Evolutionary conservation across 2,329 filamentous ascomycete genomes (phyloP), one percentile per base, ranked within the genome.

Genomic region (Chaetomiaceae sp.): DNA sequence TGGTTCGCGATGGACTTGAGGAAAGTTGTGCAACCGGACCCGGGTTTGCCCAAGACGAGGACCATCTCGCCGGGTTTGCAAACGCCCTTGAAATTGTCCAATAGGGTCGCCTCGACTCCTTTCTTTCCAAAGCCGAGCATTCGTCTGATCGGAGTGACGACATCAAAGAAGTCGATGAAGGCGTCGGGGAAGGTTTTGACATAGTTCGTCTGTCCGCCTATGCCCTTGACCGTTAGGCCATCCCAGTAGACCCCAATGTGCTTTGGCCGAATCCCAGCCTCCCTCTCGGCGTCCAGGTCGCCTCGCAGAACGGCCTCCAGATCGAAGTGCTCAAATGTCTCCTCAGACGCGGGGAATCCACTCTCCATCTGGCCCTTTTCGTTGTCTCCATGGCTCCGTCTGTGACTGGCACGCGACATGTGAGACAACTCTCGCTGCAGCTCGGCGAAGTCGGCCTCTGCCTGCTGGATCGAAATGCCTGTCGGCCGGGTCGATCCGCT

Each of bases 61-160:
- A 92, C 80, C 90, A 96, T 95, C 74, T 96, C 90, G 1, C 90
- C 91, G 0, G 89, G 87, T 58, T 85, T 84, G 52, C 83, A 81
- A 1, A 87, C 77, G 29, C 86, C 87, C 47, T 75, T 77, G 71
- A 91, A 94, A 58, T 80, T 75, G 56, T 89, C 78, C 21, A 95
- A 71, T 41, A 95, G 84, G 5, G 89, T 85, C 36, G 85, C 80
- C 66, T 95, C 86, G 29, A 74, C 75, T 2, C 84, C 84, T 66
- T 87, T 88, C 52, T 80, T 81, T 0, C 83, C 82, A 14, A 83
- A 64, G 0, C 87, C 86, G 1, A 91, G 70, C 9, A 90, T 62
- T 16, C 73, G 74, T 70, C 80, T 80, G 46, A 84, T 67, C 0
- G 86, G 89, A 3, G 80, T 80, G 54, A 85, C 77, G 42, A 89